Conservation (phyloP, 1,284 basidiomycete genomes). For the Papiliotrema laurentii region DNA sequence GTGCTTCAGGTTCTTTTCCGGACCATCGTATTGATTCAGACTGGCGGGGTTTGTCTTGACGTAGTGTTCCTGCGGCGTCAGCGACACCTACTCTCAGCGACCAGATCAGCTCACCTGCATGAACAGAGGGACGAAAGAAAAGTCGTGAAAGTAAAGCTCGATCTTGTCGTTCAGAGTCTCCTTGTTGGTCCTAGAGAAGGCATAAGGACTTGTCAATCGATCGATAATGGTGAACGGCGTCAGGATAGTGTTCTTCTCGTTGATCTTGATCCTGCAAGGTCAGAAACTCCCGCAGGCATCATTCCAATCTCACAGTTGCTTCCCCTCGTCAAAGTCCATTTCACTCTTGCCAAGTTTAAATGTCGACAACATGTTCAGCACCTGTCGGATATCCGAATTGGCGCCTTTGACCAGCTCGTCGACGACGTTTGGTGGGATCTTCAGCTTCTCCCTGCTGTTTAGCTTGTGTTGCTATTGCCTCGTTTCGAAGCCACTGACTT, state of each 20-base stretch:
- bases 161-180: conserved; percentile 87
- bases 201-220: conserved; percentile 81
- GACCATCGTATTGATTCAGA: conserved; percentile 57
- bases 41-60: conserved; percentile 71
- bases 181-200: conserved; percentile 75
- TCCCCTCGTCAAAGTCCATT: conserved; percentile 88
- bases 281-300: not conserved
- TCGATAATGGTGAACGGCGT: conserved; percentile 83
- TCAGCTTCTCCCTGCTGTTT: conserved; percentile 73
- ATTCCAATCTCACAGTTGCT: conserved; percentile 62
- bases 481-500: conserved; percentile 56
- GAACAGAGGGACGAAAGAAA: conserved; percentile 87
- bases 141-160: conserved; percentile 95
- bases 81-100: not conserved
- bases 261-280: conserved; percentile 66
- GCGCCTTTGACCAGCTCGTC: conserved; percentile 85
- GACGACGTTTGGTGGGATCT: conserved; percentile 81
- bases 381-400: conserved; percentile 92
- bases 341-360: conserved; percentile 77
- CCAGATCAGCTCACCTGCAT: conserved; percentile 64
- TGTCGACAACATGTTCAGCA: conserved; percentile 96
- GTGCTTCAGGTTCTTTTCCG: conserved; percentile 63
- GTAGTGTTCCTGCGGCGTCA: conserved; percentile 71
- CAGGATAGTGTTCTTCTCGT: conserved; percentile 87
- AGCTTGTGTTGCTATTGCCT: not conserved